Conservation (phyloP, 805 yeast species). For the Wickerhamomyces strasburgensis region DNA sequence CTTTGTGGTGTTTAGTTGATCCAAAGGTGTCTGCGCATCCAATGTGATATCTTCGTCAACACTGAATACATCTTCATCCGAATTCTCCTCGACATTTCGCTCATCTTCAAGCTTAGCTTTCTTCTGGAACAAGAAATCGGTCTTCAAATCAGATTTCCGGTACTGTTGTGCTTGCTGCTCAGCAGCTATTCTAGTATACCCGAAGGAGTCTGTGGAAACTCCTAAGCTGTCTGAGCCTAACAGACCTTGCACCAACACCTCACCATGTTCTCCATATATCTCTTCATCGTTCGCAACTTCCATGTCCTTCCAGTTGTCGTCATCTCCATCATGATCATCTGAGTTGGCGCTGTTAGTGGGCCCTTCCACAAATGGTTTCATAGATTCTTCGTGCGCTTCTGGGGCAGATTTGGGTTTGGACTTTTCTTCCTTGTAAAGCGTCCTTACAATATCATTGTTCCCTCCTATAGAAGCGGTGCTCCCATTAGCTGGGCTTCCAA, state of each 20-base stretch:
- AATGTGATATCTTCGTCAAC: slow-evolving; percentile 34
- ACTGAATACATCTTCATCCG: slow-evolving; percentile 22
- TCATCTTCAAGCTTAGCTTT: slow-evolving; percentile 1
- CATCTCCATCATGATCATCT: slow-evolving; percentile 29
- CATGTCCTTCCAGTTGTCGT: slow-evolving; percentile 79
- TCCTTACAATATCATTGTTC: slow-evolving; percentile 2
- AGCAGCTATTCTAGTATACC: slow-evolving; percentile 85
- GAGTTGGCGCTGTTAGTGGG: not conserved
- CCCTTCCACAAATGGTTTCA: not conserved
- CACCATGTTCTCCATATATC: slow-evolving; percentile 77
- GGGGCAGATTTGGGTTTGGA: not conserved
- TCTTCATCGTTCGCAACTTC: slow-evolving; percentile 73
- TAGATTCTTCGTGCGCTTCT: not conserved
- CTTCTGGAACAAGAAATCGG: slow-evolving; percentile 48
- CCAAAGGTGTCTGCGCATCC: slow-evolving; percentile 40
- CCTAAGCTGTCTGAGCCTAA: slow-evolving; percentile 9
- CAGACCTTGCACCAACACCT: slow-evolving; percentile 36
- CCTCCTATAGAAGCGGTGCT: slow-evolving; percentile 2
- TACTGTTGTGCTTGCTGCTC: slow-evolving; percentile 82
- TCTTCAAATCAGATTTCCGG: slow-evolving; percentile 45
- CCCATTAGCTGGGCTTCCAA: slow-evolving; percentile 5
- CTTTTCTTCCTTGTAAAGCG: slow-evolving; percentile 4
- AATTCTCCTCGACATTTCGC: not conserved
- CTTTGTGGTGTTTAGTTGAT: slow-evolving; percentile 75
- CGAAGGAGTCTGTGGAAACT: slow-evolving; percentile 28